Conservation (phyloP, 2,329 filamentous ascomycete species). For the Thermochaetoides dissita region DNA sequence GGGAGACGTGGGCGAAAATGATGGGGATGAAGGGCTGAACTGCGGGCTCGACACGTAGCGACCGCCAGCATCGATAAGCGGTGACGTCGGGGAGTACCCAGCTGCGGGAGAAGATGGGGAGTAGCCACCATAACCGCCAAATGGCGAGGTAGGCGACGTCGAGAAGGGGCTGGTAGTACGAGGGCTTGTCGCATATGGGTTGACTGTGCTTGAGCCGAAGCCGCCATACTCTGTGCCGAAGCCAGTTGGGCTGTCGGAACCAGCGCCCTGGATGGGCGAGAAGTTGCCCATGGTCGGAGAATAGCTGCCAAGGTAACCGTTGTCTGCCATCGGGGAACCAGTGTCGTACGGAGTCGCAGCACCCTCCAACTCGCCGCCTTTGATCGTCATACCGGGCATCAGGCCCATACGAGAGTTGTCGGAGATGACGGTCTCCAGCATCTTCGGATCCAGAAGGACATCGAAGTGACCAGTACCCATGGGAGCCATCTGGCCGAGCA, state of each 20-base stretch:
- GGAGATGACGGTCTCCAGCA: conserved; percentile 88
- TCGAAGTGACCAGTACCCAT: conserved; percentile 97
- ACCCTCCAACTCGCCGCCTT: conserved; percentile 62
- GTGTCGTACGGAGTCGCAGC: conserved; percentile 91
- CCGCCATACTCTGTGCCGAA: conserved; percentile 49
- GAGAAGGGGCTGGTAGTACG: conserved; percentile 64
- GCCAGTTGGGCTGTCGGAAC: conserved; percentile 55
- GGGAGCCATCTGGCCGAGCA: conserved; percentile 91
- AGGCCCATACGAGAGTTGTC: conserved; percentile 79
- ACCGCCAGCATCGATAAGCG: conserved; percentile 39
- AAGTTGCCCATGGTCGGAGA: conserved; percentile 52
- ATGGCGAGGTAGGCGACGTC: conserved; percentile 52
- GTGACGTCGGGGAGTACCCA: conserved; percentile 67
- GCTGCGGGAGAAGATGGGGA: conserved; percentile 60
- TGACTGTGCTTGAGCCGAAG: conserved; percentile 38
- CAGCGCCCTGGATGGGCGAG: conserved; percentile 64
- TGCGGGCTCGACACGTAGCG: conserved; percentile 45
- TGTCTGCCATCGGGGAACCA: conserved; percentile 64
- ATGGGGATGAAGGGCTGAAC: conserved; percentile 50
- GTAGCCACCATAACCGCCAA: conserved; percentile 45
- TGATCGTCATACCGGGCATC: conserved; percentile 65
- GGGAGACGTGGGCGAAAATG: conserved; percentile 49
- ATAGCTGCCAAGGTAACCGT: conserved; percentile 44
- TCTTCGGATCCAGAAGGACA: conserved; percentile 80
- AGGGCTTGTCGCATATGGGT: conserved; percentile 58